Conservation (phyloP, 768 basidiomycete genomes). For the Panus rudis region DNA sequence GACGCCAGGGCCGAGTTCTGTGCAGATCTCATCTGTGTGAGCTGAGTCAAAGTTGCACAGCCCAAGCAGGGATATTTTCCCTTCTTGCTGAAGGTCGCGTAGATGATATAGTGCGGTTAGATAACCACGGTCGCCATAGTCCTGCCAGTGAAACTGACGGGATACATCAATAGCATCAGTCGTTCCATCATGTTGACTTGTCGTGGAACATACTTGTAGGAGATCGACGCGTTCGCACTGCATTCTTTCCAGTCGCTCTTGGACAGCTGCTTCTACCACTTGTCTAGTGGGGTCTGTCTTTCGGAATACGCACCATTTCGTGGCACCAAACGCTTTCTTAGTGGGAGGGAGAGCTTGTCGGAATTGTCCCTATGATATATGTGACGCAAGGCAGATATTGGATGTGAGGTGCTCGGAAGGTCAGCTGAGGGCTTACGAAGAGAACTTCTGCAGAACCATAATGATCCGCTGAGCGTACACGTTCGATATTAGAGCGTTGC, state of each 20-base stretch:
- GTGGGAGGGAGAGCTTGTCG: slow-evolving; percentile 34
- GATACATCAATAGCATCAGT: neutral
- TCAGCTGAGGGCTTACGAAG: slow-evolving; percentile 43
- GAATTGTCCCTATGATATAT: slow-evolving; percentile 53
- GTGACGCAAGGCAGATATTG: neutral
- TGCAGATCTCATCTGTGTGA: slow-evolving; percentile 74
- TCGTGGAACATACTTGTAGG: slow-evolving; percentile 46
- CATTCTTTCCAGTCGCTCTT: slow-evolving; percentile 68
- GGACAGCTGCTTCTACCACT: slow-evolving; percentile 54
- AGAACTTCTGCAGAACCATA: slow-evolving; percentile 80
- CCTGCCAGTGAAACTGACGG: slow-evolving; percentile 73
- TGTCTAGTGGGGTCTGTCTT: slow-evolving; percentile 41
- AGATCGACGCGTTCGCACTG: slow-evolving; percentile 53
- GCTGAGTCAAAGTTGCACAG: slow-evolving; percentile 78
- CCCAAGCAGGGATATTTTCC: slow-evolving; percentile 58
- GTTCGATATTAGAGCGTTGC: slow-evolving; percentile 5
- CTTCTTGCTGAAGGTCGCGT: slow-evolving; percentile 50
- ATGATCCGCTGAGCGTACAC: slow-evolving; percentile 58
- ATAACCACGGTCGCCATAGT: slow-evolving; percentile 47
- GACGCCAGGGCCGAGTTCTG: slow-evolving; percentile 57
- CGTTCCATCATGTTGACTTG: neutral
- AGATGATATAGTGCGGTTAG: slow-evolving; percentile 44
- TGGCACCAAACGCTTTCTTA: slow-evolving; percentile 55
- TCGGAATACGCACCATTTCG: slow-evolving; percentile 83
- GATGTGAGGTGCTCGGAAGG: neutral